Evolutionary conservation across 2,329 filamentous ascomycete species (phyloP), one percentile per base, ranked within the genome.

Genomic region (Teratosphaeria destructans): DNA sequence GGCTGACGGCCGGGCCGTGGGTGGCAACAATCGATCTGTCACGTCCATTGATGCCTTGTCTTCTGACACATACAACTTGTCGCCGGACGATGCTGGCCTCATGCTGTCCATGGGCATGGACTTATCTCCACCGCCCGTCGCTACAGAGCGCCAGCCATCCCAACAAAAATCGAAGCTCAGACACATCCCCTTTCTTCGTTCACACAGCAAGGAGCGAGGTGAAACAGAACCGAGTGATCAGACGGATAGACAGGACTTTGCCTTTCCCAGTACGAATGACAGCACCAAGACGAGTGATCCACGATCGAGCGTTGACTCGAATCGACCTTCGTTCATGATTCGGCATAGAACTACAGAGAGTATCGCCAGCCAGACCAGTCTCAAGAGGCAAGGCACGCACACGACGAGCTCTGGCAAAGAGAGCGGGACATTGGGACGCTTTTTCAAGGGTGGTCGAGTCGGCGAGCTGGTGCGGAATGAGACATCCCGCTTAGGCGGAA

Each of bases 381-480:
- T 68, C 19, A 57, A 59, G 12, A 67, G 75, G 66, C 19, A 61
- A 39, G 60, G 63, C 19, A 68, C 67, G 3, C 59, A 54, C 6
- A 62, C 61, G 3, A 59, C 57, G 5, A 58, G 56, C 4, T 60
- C 57, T 32, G 58, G 56, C 4, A 75, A 73, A 61, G 76, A 78
- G 47, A 70, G 73, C 47, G 83, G 82, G 10, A 84, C 82, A 39
- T 78, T 90, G 8, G 83, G 86, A 52, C 85, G 65, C 11, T 86
- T 96, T 55, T 87, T 96, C 74, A 93, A 90, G 74, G 86, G 85
- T 2, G 83, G 85, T 56, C 81, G 88, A 59, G 85, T 93, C 63
- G 88, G 90, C 62, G 88, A 84, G 34, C 81, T 90, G 34, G 82
- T 95, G 2, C 81, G 82, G n/a, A 80, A 78, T 62, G 85, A 87